These are phyloP conservation scores for Ascochyta koolunga DNA, from an alignment of 2,329 filamentous ascomycete species.

Conservation along the genomic window DNA sequence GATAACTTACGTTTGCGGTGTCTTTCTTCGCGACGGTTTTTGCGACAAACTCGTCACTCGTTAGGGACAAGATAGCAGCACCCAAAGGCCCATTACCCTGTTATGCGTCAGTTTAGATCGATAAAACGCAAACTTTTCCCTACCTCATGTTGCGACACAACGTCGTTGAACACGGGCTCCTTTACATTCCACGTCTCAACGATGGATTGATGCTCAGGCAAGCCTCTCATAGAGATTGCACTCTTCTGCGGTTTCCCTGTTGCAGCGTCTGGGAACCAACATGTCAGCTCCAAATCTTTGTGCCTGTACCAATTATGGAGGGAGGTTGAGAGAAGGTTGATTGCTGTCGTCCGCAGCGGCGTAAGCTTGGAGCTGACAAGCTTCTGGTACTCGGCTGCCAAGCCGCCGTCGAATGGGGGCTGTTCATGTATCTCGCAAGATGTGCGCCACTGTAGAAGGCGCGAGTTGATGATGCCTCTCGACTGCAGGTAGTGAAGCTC, in stretches of 20 bases:
- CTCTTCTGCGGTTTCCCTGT: constrained; percentile 53
- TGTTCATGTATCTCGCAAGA: constrained; percentile 77
- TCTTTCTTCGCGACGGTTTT: constrained; percentile 69
- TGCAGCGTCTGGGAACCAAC: constrained; percentile 70
- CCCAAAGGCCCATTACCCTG: constrained; percentile 53
- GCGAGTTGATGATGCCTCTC: constrained; percentile 77
- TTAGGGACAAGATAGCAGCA: constrained; percentile 64
- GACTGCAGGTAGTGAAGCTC: constrained; percentile 92
- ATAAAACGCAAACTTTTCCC: not conserved
- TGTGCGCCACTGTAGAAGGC: constrained; percentile 81
- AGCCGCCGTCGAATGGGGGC: constrained; percentile 84
- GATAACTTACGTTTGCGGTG: constrained; percentile 37
- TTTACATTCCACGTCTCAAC: constrained; percentile 76
- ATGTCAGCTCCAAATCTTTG: constrained; percentile 76
- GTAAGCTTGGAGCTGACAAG: constrained; percentile 77
- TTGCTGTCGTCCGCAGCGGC: constrained; percentile 74
- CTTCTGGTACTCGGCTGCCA: constrained; percentile 78
- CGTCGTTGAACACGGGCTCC: constrained; percentile 59
- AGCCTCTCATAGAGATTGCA: constrained; percentile 66
- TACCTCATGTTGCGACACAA: constrained; percentile 36
- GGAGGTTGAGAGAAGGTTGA: constrained; percentile 78
- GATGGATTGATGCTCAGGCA: constrained; percentile 59
- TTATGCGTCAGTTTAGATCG: constrained; percentile 12
- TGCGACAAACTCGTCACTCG: constrained; percentile 71
- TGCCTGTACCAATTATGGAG: constrained; percentile 84